A percentile compares a stretch with the other conserved stretches of the same genome.
Evolutionary conservation across 257 asterid genomes (phyloP).

Genomic region (Solanum chiquidenum): DNA sequence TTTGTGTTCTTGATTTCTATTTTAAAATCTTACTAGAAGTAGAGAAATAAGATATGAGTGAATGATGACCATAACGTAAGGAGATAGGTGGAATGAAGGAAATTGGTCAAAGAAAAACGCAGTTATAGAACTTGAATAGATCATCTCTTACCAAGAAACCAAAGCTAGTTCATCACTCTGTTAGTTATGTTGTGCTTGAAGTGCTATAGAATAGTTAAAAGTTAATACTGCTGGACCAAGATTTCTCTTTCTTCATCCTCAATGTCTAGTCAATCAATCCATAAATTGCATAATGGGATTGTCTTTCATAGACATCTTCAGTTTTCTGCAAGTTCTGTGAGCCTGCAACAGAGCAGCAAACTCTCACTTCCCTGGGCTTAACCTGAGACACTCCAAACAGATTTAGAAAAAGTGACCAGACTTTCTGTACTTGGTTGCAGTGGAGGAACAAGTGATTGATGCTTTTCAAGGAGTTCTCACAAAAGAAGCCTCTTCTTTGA

Average conservation of each 20-base stretch:
- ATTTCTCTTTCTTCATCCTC: not conserved
- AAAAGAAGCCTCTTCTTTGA: not conserved
- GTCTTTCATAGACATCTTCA: not conserved
- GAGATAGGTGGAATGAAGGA: not conserved
- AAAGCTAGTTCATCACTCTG: not conserved
- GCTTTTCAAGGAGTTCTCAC: not conserved
- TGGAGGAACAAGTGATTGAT: not conserved
- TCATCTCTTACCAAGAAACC: not conserved
- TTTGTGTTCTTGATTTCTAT: not conserved
- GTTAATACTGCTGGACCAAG: not conserved
- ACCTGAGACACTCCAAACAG: not conserved
- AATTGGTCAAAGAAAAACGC: not conserved
- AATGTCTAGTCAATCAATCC: not conserved
- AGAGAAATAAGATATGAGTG: not conserved
- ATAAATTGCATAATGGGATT: not conserved
- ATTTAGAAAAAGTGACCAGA: not conserved
- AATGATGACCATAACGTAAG: not conserved
- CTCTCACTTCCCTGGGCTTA: not conserved
- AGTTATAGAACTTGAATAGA: not conserved
- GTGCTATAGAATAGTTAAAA: not conserved
- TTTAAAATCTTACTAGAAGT: not conserved
- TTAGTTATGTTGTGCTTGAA: not conserved
- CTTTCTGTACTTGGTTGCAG: not conserved
- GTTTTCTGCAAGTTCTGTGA: not conserved
- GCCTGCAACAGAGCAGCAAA: not conserved